phyloP scores from a whole-genome alignment of 768 basidiomycete genomes.

The Lentinula sp. region DNA sequence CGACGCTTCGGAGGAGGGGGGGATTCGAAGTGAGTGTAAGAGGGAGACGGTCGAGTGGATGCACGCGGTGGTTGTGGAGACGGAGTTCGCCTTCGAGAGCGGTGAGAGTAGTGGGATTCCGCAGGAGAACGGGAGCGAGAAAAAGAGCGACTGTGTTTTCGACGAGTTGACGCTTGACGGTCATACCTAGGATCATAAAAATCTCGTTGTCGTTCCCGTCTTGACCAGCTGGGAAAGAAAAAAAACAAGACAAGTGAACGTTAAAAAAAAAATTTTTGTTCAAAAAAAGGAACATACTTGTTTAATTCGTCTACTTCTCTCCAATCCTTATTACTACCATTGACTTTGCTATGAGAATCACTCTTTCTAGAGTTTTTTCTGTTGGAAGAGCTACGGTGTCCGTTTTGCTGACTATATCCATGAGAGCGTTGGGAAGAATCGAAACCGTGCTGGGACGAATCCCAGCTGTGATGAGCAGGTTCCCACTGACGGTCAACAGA shows the following conservation, averaged over 20 bases:
- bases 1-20: constrained; percentile 55
- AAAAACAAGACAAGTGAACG: neutral
- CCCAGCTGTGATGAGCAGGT: constrained; percentile 46
- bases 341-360: constrained; percentile 19
- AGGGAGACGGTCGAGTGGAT: neutral
- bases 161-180: constrained; percentile 31
- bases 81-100: constrained; percentile 59
- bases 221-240: constrained; percentile 51
- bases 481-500: constrained; percentile 61
- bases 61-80: constrained; percentile 30
- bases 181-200: constrained; percentile 20
- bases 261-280: constrained; percentile 1
- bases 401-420: constrained; percentile 23
- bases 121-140: constrained; percentile 61
- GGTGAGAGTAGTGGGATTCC: constrained; percentile 61
- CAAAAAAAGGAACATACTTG: constrained; percentile 46
- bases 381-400: constrained; percentile 17
- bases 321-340: constrained; percentile 32
- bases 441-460: constrained; percentile 20
- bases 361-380: constrained; percentile 2
- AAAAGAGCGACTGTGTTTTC: constrained; percentile 40
- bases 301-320: constrained; percentile 63
- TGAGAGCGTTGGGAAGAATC: constrained; percentile 6
- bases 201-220: constrained; percentile 42
- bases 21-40: neutral